phyloP scores from a whole-genome alignment of 2,329 filamentous ascomycete species.

The Lasiodiplodia theobromae region DNA sequence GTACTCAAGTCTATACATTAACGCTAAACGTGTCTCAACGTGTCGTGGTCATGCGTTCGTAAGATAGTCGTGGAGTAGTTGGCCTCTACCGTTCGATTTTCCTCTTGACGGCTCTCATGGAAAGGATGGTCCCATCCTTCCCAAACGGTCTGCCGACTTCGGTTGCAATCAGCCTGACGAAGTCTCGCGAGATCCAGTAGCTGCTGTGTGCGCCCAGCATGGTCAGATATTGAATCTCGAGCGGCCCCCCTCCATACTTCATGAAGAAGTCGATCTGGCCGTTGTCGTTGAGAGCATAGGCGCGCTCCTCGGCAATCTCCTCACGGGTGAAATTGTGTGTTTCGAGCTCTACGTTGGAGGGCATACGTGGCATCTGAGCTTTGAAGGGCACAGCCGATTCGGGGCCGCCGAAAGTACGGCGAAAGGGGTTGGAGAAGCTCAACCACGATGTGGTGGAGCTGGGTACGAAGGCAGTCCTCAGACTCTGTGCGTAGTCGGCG shows the following conservation, averaged over 20 bases:
- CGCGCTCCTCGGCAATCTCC: constrained; percentile 89
- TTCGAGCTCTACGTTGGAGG: constrained; percentile 79
- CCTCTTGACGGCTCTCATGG: constrained; percentile 62
- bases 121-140: constrained; percentile 61
- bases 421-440: constrained; percentile 51
- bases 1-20: neutral
- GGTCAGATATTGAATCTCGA: constrained; percentile 95
- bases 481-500: constrained; percentile 74
- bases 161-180: constrained; percentile 87
- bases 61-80: constrained; percentile 3
- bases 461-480: constrained; percentile 82
- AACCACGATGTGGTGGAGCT: constrained; percentile 65
- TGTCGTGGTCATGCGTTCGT: constrained; percentile 9
- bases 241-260: constrained; percentile 79
- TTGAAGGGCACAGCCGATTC: constrained; percentile 44
- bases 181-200: constrained; percentile 89
- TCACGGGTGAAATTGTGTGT: constrained; percentile 94
- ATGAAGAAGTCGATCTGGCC: constrained; percentile 94
- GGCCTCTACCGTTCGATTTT: constrained; percentile 36
- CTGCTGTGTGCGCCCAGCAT: constrained; percentile 96
- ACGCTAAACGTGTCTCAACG: neutral
- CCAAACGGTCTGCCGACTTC: constrained; percentile 83
- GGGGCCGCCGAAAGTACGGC: constrained; percentile 36
- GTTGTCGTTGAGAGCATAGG: constrained; percentile 90
- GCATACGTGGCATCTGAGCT: constrained; percentile 45